Conservation (phyloP, 2,329 filamentous ascomycete species). For the Venturiaceae sp. region DNA sequence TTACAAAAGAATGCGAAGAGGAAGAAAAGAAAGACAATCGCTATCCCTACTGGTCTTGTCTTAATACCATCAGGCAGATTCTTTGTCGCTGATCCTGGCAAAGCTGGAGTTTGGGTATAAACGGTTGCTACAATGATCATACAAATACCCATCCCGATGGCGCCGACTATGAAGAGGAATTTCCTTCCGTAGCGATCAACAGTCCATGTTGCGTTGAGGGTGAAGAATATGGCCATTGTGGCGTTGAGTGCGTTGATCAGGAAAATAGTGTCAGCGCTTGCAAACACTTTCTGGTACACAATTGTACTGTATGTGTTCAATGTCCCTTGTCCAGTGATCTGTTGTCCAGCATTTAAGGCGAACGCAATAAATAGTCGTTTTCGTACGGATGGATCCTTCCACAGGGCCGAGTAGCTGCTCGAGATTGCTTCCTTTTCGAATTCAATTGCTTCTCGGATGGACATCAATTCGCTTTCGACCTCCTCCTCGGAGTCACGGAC, state of each 20-base stretch:
- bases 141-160: slow-evolving; percentile 57
- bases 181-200: slow-evolving; percentile 63
- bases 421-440: slow-evolving; percentile 63
- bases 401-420: slow-evolving; percentile 53
- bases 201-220: slow-evolving; percentile 63
- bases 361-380: slow-evolving; percentile 57
- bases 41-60: slow-evolving; percentile 50
- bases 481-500: slow-evolving; percentile 57
- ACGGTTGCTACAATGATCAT: slow-evolving; percentile 57
- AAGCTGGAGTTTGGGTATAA: slow-evolving; percentile 47
- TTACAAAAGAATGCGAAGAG: slow-evolving; percentile 53
- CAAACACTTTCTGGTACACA: slow-evolving; percentile 64
- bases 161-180: slow-evolving; percentile 59
- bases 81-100: not conserved
- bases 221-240: slow-evolving; percentile 64
- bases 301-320: slow-evolving; percentile 65
- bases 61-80: slow-evolving; percentile 38
- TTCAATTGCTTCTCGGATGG: slow-evolving; percentile 58
- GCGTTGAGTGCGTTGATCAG: slow-evolving; percentile 68
- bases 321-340: slow-evolving; percentile 63
- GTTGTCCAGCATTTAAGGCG: slow-evolving; percentile 60
- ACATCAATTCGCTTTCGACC: slow-evolving; percentile 55
- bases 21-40: slow-evolving; percentile 60
- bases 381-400: slow-evolving; percentile 59
- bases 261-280: slow-evolving; percentile 47